Conservation (phyloP, 352 stramenopile genomes). For the Elongisporangium anandrum region DNA sequence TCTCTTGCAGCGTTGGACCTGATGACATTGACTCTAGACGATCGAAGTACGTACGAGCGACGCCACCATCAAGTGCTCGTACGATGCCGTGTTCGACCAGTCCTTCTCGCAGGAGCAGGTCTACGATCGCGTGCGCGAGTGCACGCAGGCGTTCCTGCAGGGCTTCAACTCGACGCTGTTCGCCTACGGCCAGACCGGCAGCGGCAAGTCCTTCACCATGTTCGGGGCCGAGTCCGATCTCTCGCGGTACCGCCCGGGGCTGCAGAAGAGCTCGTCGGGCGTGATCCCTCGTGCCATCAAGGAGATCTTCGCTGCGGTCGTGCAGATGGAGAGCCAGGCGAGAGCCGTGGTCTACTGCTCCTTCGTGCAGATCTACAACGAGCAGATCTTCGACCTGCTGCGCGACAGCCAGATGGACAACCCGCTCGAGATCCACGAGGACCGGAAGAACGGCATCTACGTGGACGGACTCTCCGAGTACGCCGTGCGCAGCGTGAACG, state of each 20-base stretch:
- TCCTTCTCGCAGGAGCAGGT: slow-evolving; percentile 73
- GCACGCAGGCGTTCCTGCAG: slow-evolving; percentile 71
- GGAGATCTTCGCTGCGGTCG: slow-evolving; percentile 70
- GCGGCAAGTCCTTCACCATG: slow-evolving; percentile 87
- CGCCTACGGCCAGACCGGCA: slow-evolving; percentile 81
- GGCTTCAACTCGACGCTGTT: slow-evolving; percentile 86
- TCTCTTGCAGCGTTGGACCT: background rate
- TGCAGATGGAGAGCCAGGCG: slow-evolving; percentile 47
- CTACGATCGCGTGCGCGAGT: slow-evolving; percentile 73
- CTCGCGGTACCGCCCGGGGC: slow-evolving; percentile 62
- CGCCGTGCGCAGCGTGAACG: slow-evolving; percentile 73
- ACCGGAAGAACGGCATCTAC: slow-evolving; percentile 85
- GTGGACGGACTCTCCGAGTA: slow-evolving; percentile 91
- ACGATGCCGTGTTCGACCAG: slow-evolving; percentile 79
- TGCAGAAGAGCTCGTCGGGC: slow-evolving; percentile 79
- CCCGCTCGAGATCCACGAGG: slow-evolving; percentile 83
- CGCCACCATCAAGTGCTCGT: slow-evolving; percentile 70
- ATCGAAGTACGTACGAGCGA: slow-evolving; percentile 75
- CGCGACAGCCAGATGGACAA: slow-evolving; percentile 72
- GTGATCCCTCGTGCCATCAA: slow-evolving; percentile 90
- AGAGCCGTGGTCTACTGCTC: slow-evolving; percentile 68
- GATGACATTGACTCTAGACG: slow-evolving; percentile 21
- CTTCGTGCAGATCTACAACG: slow-evolving; percentile 92
- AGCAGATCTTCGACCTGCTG: slow-evolving; percentile 88
- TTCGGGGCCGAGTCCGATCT: slow-evolving; percentile 71